A percentile compares a stretch with the other conserved stretches of the same genome.
Evolutionary conservation across 2,329 filamentous ascomycete species (phyloP).

Genomic region (Hypoxylon sp.): DNA sequence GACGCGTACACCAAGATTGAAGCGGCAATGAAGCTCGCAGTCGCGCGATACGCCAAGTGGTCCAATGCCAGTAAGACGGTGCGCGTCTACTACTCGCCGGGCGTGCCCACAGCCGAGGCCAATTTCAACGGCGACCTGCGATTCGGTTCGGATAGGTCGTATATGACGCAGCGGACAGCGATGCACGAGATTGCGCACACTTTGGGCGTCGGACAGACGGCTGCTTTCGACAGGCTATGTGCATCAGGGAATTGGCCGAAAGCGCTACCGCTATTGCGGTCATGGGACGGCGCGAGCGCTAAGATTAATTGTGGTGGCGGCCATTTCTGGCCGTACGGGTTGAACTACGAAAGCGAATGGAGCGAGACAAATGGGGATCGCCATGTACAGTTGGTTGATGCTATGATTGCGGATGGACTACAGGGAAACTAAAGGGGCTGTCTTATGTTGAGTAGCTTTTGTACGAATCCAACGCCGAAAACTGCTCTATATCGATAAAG

Average conservation of each 20-base stretch:
- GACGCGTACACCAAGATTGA: slow-evolving; percentile 64
- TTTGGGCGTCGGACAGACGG: slow-evolving; percentile 63
- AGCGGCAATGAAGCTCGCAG: slow-evolving; percentile 59
- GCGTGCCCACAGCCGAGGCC: slow-evolving; percentile 63
- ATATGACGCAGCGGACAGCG: slow-evolving; percentile 65
- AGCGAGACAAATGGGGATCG: slow-evolving; percentile 62
- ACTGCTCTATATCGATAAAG: not conserved
- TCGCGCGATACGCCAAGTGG: slow-evolving; percentile 58
- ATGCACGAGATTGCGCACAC: slow-evolving; percentile 66
- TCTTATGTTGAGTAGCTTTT: not conserved
- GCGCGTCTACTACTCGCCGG: slow-evolving; percentile 59
- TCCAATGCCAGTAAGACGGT: slow-evolving; percentile 58
- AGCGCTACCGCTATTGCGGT: slow-evolving; percentile 58
- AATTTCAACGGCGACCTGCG: slow-evolving; percentile 64
- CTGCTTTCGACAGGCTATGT: slow-evolving; percentile 59
- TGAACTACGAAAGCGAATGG: slow-evolving; percentile 62
- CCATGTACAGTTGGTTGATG: slow-evolving; percentile 61
- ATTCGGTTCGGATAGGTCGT: slow-evolving; percentile 62
- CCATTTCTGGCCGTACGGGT: slow-evolving; percentile 60
- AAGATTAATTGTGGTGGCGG: slow-evolving; percentile 56
- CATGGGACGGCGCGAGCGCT: slow-evolving; percentile 58
- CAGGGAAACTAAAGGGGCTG: slow-evolving; percentile 42
- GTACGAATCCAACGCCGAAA: not conserved
- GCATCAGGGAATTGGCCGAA: slow-evolving; percentile 60
- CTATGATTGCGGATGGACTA: slow-evolving; percentile 62